A percentile compares a stretch with the other conserved stretches of the same genome.
Conservation (phyloP, 306 rosid genomes). For the Dalbergia cochinchinensis region DNA sequence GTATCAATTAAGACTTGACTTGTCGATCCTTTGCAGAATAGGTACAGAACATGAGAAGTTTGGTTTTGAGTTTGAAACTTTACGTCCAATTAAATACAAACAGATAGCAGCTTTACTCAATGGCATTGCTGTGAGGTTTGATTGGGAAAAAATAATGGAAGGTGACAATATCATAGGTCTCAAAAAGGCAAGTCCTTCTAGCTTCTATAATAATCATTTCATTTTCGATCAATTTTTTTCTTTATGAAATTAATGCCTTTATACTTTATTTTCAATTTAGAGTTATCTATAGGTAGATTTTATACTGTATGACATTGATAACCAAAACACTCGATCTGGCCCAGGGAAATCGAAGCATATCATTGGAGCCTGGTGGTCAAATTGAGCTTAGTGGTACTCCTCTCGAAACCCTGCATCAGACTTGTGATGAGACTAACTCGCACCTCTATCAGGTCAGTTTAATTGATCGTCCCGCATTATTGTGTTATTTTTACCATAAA, state of each 20-base stretch:
- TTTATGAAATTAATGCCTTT: neutral
- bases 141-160: slow-evolving; percentile 84
- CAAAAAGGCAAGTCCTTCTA: slow-evolving; percentile 57
- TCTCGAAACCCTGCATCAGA: slow-evolving; percentile 79
- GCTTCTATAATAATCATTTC: no score
- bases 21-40: slow-evolving; percentile 56
- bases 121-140: slow-evolving; percentile 84
- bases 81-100: slow-evolving; percentile 66
- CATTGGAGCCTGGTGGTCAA: slow-evolving; percentile 91
- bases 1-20: no score
- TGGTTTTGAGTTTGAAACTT: slow-evolving; percentile 69
- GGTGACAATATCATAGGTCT: slow-evolving; percentile 82
- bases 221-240: neutral
- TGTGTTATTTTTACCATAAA: no score
- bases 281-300: neutral
- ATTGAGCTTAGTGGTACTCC: slow-evolving; percentile 91
- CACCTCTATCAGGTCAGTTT: slow-evolving; percentile 80
- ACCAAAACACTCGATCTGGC: no score
- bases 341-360: slow-evolving; percentile 82
- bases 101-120: slow-evolving; percentile 69
- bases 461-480: neutral
- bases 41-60: slow-evolving; percentile 94
- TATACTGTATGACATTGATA: no score
- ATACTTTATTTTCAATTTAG: neutral
- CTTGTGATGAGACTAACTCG: slow-evolving; percentile 81